These are phyloP conservation scores for Ajuga reptans DNA, from an alignment of 305 asterid genomes.

Conservation along the genomic window DNA sequence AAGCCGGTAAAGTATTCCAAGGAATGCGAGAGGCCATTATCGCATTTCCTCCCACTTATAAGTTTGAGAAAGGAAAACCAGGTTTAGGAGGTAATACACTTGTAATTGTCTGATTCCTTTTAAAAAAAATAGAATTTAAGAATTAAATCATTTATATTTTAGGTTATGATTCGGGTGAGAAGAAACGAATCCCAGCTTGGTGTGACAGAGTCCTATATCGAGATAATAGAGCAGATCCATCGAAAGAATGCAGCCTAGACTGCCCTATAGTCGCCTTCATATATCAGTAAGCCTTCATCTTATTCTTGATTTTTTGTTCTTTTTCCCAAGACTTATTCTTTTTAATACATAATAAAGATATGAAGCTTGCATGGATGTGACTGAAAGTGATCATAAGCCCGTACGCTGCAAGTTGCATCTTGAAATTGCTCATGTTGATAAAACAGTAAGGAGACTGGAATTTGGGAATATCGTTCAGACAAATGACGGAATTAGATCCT, in stretches of 20 bases:
- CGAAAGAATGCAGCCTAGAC: slow-evolving; percentile 58
- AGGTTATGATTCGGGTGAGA: slow-evolving; percentile 97
- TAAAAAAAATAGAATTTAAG: background rate
- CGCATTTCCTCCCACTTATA: slow-evolving; percentile 85
- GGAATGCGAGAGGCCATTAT: slow-evolving; percentile 86
- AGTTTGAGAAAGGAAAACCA: slow-evolving; percentile 85
- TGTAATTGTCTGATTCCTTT: no score
- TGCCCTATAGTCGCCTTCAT: slow-evolving; percentile 71
- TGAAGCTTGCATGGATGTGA: slow-evolving; percentile 86
- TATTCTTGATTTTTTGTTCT: background rate
- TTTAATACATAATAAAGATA: slow-evolving; percentile 35
- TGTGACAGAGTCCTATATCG: slow-evolving; percentile 78
- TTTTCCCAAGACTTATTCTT: background rate
- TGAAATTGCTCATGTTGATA: slow-evolving; percentile 66
- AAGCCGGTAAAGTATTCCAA: slow-evolving; percentile 82
- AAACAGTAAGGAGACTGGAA: slow-evolving; percentile 65
- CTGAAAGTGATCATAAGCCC: slow-evolving; percentile 92
- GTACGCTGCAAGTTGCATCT: slow-evolving; percentile 74
- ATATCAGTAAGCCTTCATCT: slow-evolving; percentile 40
- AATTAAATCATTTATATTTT: background rate
- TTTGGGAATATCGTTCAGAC: slow-evolving; percentile 54
- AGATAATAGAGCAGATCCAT: slow-evolving; percentile 45
- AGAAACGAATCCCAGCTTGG: slow-evolving; percentile 96
- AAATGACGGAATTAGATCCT: slow-evolving; percentile 40
- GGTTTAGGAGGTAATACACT: slow-evolving; percentile 73